These are phyloP conservation scores for Saitozyma podzolica DNA, from an alignment of 768 basidiomycete species.

Conservation along the genomic window DNA sequence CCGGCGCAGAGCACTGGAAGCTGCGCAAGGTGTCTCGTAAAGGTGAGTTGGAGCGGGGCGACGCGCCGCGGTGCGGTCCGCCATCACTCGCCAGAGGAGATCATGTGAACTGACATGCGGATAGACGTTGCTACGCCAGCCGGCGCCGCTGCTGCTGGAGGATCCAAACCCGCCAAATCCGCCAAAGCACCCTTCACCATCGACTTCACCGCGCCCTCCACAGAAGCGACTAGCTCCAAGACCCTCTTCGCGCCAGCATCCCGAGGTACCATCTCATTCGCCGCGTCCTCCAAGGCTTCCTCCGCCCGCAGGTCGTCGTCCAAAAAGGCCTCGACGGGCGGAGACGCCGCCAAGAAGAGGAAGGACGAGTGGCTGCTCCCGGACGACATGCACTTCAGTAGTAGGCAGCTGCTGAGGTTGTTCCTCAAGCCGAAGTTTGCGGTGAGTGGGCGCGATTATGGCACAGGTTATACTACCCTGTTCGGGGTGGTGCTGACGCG, in stretches of 20 bases:
- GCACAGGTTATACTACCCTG: no score
- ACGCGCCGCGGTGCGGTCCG: no score
- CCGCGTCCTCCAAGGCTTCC: constrained; percentile 9
- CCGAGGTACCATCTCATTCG: constrained; percentile 35
- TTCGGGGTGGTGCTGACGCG: background rate
- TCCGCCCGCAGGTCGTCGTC: background rate
- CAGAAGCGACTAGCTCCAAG: constrained; percentile 31
- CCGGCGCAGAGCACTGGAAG: constrained; percentile 99
- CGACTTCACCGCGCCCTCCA: constrained; percentile 54
- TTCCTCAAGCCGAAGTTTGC: constrained; percentile 96
- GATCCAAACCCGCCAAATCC: constrained; percentile 53
- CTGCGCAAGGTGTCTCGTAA: constrained; percentile 74
- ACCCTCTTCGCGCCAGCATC: constrained; percentile 47
- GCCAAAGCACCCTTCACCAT: constrained; percentile 49
- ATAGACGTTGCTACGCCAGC: background rate
- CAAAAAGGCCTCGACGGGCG: background rate
- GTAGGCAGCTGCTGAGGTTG: constrained; percentile 80
- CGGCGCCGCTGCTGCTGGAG: constrained; percentile 55
- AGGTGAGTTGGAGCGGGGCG: constrained; percentile 63
- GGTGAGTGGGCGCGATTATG: constrained; percentile 57
- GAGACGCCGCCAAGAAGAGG: constrained; percentile 23
- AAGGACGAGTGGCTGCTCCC: constrained; percentile 70
- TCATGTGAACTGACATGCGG: background rate
- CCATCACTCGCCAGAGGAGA: no score
- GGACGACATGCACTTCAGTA: constrained; percentile 97